phyloP scores from a whole-genome alignment of 257 asterid species.

The Scutellaria baicalensis region DNA sequence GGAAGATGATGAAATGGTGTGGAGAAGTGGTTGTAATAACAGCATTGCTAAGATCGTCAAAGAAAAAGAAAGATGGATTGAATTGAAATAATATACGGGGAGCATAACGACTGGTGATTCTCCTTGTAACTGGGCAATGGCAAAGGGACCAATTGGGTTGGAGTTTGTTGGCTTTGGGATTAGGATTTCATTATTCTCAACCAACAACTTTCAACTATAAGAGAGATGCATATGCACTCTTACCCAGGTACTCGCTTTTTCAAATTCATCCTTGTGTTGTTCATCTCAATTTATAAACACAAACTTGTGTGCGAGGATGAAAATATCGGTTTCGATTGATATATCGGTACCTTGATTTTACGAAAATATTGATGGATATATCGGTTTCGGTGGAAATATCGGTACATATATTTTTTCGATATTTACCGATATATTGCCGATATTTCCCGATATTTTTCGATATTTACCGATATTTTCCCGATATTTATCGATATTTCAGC shows the following conservation, averaged over 20 bases:
- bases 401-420: too few species aligned
- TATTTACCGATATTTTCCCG: too few species aligned
- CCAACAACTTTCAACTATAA: constrained; percentile 6
- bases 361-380: too few species aligned
- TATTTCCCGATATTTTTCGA: too few species aligned
- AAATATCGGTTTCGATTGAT: too few species aligned
- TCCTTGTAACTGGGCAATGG: constrained; percentile 9
- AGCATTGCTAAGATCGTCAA: constrained; percentile 22
- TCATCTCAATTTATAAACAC: too few species aligned
- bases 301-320: too few species aligned
- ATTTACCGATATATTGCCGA: too few species aligned
- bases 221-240: constrained; percentile 1
- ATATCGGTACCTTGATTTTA: too few species aligned
- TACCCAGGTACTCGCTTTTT: constrained; percentile 15
- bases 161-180: constrained; percentile 20
- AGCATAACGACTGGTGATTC: neutral
- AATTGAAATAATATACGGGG: neutral
- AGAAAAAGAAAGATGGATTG: neutral
- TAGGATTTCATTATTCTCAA: constrained; percentile 9
- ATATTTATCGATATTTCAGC: too few species aligned
- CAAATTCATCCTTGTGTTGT: too few species aligned
- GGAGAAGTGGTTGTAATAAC: neutral
- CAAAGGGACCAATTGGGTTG: constrained; percentile 13
- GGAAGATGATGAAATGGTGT: neutral
- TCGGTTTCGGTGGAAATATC: too few species aligned